phyloP scores from a whole-genome alignment of 345 rosid genomes.

The Pistacia atlantica region DNA sequence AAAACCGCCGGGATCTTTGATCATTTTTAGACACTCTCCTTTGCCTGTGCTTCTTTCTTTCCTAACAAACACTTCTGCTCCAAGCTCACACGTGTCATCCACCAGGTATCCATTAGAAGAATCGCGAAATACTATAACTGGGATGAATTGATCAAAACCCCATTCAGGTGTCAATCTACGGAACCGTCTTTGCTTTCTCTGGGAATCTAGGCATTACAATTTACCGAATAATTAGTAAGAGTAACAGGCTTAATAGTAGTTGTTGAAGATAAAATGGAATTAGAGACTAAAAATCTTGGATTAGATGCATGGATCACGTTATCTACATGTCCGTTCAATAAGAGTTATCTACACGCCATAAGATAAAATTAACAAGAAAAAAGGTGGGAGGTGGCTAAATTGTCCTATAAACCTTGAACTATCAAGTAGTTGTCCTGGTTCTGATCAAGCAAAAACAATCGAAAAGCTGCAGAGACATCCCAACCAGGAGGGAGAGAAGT shows the following conservation, averaged over 20 bases:
- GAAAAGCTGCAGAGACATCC: conserved; percentile 50
- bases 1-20: conserved; percentile 12
- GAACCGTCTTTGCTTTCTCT: conserved; percentile 38
- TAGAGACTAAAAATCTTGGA: too few relatives aligned
- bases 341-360: background rate
- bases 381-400: background rate
- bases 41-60: conserved; percentile 37
- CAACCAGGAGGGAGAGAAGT: conserved; percentile 43
- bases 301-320: too few relatives aligned
- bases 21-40: conserved; percentile 37
- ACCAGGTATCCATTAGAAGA: conserved; percentile 39
- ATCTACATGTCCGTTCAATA: too few relatives aligned
- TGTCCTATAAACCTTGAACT: conserved; percentile 32
- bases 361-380: background rate
- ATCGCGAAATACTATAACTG: conserved; percentile 23
- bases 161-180: conserved; percentile 34
- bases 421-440: conserved; percentile 32
- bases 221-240: background rate
- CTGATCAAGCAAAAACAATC: conserved; percentile 56
- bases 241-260: background rate
- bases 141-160: conserved; percentile 47
- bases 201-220: conserved; percentile 29
- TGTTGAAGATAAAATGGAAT: background rate
- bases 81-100: conserved; percentile 41
- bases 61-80: conserved; percentile 44